Evolutionary conservation across 2,329 filamentous ascomycete species (phyloP).

Genomic region (Beauveria medogensis): DNA sequence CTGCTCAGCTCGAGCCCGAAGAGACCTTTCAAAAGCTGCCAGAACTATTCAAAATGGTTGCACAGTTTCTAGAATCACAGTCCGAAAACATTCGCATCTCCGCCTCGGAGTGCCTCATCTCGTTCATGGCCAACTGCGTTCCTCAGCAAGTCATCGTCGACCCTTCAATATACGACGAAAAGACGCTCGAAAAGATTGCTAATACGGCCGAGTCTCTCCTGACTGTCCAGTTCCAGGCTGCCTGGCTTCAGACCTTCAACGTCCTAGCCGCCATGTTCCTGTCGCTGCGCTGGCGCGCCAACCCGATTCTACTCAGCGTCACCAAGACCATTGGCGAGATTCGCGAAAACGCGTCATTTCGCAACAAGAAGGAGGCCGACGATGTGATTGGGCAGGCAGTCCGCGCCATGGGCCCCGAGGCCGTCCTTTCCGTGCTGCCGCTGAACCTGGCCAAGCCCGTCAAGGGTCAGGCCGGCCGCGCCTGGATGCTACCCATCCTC

Average conservation of each 20-base stretch:
- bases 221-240: constrained; percentile 84
- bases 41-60: constrained; percentile 71
- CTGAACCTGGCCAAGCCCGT: constrained; percentile 75
- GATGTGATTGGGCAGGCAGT: constrained; percentile 82
- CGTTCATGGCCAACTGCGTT: constrained; percentile 84
- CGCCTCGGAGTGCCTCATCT: constrained; percentile 88
- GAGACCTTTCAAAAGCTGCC: constrained; percentile 90
- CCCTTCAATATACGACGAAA: constrained; percentile 88
- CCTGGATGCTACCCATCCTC: constrained; percentile 89
- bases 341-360: constrained; percentile 78
- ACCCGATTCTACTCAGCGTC: constrained; percentile 68
- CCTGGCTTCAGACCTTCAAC: constrained; percentile 91
- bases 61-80: constrained; percentile 73
- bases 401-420: constrained; percentile 80
- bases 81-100: constrained; percentile 92
- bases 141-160: constrained; percentile 77
- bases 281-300: constrained; percentile 73
- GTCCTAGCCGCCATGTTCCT: constrained; percentile 84
- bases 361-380: constrained; percentile 91
- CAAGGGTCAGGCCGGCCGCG: constrained; percentile 72
- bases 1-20: constrained; percentile 77
- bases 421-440: constrained; percentile 73
- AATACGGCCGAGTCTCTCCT: constrained; percentile 66
- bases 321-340: constrained; percentile 78
- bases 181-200: constrained; percentile 73